Evolutionary conservation across 179 eudicot genomes (phyloP), one percentile per base, ranked within the genome.

Genomic region (Spinacia oleracea): DNA sequence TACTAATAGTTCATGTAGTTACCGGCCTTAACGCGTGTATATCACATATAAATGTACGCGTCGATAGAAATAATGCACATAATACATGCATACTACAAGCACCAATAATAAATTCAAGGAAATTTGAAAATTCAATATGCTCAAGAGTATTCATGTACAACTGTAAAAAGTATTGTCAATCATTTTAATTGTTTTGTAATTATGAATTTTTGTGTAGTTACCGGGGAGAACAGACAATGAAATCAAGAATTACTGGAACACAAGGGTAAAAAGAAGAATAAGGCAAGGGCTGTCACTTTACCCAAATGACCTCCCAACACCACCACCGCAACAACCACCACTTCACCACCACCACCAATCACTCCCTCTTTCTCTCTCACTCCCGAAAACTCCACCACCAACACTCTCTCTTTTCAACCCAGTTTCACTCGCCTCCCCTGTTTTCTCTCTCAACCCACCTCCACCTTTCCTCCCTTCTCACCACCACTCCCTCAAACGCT

Each of bases 231-330:
- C 93, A 20, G 93, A 90, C 83, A 90, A 90, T 50, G 93, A 90
- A 79, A 86, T 90, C n/a, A 90, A 90, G 78, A 90, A 90, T 31
- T 90, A 88, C 27, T 90, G 93, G 93, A 89, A 90, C 77, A 88
- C 88, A 0, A 84, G 91, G 59, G 81, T 85, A 12, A 90, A 88
- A 80, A 85, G 89, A 55, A 77, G 91, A 43, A 62, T 81, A 12
- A 75, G 88, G 5, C 87, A 88, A 72, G 87, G 88, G 7, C 78
- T 87, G 5, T 88, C 90, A 66, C 84, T 90, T 20, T 90, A 88
- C 83, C 89, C 92, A n/a, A 77, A 72, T 38, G 72, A 62, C 3
- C 60, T n/a, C 42, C 77, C 56, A 60, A 43, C 77, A 7, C 59
- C 77, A 4, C 63, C 76, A 60, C 81, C 73, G 25, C 84, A 58